Base-by-base conservation (phyloP, 2,329 filamentous ascomycete species). In the Monosporascus sp. region DNA sequence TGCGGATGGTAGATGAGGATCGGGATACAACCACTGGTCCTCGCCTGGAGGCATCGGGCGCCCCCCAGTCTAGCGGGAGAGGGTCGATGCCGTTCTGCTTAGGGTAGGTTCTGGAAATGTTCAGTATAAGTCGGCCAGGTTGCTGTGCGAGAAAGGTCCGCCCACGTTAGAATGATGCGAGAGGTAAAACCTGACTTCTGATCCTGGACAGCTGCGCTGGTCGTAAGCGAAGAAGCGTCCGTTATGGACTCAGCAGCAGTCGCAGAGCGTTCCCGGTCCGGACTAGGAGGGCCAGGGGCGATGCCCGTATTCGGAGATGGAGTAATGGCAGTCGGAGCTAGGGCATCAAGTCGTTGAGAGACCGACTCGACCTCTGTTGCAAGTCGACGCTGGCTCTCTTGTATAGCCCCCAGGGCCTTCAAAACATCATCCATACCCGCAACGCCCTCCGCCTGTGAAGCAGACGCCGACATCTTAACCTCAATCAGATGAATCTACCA, bases 71-170 rank as follows among this genome's bases (percentile, higher is more conserved):
- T 78, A 97, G 84, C 22, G 85, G 83, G 49, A 97, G 75, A n/a
- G 93, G 92, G 59, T 96, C 89, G 70, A 97, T 93, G 57, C 93
- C 93, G 60, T 89, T 90, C 73, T 97, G 93, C 62, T 90, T 91
- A 27, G 93, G 93, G 71, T 97, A 97, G 6, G 92, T 96, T 49
- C 81, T 83, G 52, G 20, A 37, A 18, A 47, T 24, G 15, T 51
- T 63, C 49, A 65, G 51, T 49, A 50, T 38, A 35, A 17, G 11
- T 22, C 6, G 22, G 48, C 24, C 45, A 27, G 37, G 52, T 44
- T 52, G 50, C 50, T 35, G 54, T 14, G 37, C 48, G 15, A 35
- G 17, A 24, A 25, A 48, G 38, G 41, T 44, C 43, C 52, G 58
- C 66, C 62, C 64, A 80, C 77, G 79, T 82, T 55, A 82, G 71